These are phyloP conservation scores for Scytalidium lignicola DNA, from an alignment of 2,329 filamentous ascomycete species.

Conservation along the genomic window DNA sequence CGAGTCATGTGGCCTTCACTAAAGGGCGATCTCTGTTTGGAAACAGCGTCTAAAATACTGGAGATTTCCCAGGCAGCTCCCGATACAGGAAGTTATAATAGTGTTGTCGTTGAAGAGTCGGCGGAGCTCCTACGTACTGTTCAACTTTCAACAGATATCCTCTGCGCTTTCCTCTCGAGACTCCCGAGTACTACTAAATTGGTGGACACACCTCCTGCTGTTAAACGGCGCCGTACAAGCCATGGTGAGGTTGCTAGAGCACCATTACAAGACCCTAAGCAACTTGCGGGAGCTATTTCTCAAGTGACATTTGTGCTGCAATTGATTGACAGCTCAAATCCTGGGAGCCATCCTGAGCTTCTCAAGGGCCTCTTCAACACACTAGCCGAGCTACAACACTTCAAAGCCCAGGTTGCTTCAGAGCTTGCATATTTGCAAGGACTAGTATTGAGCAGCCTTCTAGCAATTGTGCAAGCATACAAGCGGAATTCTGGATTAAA, in stretches of 20 bases:
- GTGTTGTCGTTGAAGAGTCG: slow-evolving; percentile 51
- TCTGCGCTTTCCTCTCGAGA: slow-evolving; percentile 67
- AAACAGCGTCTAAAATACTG: slow-evolving; percentile 58
- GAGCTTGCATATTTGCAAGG: slow-evolving; percentile 89
- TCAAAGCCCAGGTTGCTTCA: slow-evolving; percentile 74
- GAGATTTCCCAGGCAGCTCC: slow-evolving; percentile 46
- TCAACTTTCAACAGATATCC: slow-evolving; percentile 66
- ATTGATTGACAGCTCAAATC: slow-evolving; percentile 74
- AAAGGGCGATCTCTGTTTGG: slow-evolving; percentile 56
- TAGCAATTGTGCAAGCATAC: slow-evolving; percentile 77
- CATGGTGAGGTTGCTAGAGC: slow-evolving; percentile 60
- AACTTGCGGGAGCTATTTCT: slow-evolving; percentile 63
- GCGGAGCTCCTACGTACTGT: slow-evolving; percentile 69
- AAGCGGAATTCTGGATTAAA: slow-evolving; percentile 55
- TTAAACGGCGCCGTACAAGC: slow-evolving; percentile 76
- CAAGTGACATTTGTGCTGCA: slow-evolving; percentile 85
- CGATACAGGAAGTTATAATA: slow-evolving; percentile 23
- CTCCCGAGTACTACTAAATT: slow-evolving; percentile 70
- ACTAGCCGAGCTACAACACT: slow-evolving; percentile 81
- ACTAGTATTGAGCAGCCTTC: slow-evolving; percentile 73
- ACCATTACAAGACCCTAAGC: slow-evolving; percentile 56
- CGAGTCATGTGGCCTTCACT: slow-evolving; percentile 67
- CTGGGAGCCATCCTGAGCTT: slow-evolving; percentile 69
- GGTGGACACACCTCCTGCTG: slow-evolving; percentile 64
- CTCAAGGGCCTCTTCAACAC: slow-evolving; percentile 76